Conservation (phyloP, 2,329 filamentous ascomycete species). For the Ceratocystis cubensis region DNA sequence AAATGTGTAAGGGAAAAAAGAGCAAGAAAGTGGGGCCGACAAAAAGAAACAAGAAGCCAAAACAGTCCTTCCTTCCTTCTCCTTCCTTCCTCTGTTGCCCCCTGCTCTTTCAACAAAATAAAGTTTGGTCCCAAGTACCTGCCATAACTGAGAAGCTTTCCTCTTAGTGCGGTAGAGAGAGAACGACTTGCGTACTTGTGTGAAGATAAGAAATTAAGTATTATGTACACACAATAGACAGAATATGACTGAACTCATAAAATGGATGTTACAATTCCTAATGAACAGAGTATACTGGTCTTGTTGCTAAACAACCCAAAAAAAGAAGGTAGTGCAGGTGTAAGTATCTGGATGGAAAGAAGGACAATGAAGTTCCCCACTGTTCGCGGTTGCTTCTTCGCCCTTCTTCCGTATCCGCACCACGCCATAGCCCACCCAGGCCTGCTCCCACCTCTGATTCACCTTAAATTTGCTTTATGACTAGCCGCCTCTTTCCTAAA, state of each 20-base stretch:
- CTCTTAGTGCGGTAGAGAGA: not conserved
- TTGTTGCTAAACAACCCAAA: no score
- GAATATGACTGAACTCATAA: no score
- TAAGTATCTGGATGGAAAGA: no score
- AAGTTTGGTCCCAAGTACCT: conserved; percentile 11
- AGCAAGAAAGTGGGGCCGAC: not conserved
- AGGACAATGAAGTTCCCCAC: no score
- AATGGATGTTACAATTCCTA: no score
- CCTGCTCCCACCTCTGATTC: not conserved
- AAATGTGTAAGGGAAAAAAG: not conserved
- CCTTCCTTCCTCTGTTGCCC: not conserved
- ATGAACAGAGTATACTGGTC: no score
- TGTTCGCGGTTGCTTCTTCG: not conserved
- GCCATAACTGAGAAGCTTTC: not conserved
- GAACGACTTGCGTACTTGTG: not conserved
- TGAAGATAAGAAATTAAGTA: not conserved
- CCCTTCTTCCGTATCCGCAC: not conserved
- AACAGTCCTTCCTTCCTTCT: not conserved
- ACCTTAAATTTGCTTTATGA: not conserved
- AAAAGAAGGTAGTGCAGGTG: no score
- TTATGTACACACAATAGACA: not conserved
- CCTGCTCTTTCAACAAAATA: not conserved
- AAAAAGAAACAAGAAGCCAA: not conserved
- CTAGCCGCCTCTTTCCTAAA: conserved; percentile 1
- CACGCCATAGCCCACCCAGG: not conserved